These are phyloP conservation scores for Claviceps humidiphila DNA, from an alignment of 2,329 filamentous ascomycete species.

Conservation along the genomic window DNA sequence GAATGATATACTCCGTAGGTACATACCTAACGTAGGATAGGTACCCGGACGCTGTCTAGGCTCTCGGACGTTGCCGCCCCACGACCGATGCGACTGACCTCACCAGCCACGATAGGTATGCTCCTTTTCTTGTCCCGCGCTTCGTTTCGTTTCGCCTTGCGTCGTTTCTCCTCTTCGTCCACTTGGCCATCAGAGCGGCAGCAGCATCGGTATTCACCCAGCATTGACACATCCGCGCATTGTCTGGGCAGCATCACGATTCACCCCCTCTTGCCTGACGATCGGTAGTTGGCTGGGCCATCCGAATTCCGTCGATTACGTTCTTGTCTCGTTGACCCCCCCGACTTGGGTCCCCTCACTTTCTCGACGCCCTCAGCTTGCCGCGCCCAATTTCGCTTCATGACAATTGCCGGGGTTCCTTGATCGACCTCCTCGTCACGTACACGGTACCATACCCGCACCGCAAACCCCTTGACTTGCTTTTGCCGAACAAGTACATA, in stretches of 20 bases:
- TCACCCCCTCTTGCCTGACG: not conserved
- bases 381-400: constrained; percentile 4
- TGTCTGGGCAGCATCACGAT: not conserved
- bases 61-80: not conserved
- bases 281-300: not conserved
- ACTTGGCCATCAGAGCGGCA: not conserved
- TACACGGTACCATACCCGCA: not conserved
- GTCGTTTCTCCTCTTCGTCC: not conserved
- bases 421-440: not conserved
- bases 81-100: not conserved
- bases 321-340: not conserved
- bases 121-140: not conserved
- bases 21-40: too few species aligned
- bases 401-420: not conserved
- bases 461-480: not conserved
- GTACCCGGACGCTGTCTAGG: not conserved
- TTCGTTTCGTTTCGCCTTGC: not conserved
- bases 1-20: too few species aligned
- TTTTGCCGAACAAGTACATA: not conserved
- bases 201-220: not conserved
- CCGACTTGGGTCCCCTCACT: not conserved
- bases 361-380: not conserved
- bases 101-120: not conserved
- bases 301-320: not conserved
- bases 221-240: not conserved